Evolutionary conservation across 2,329 filamentous ascomycete species (phyloP), one percentile per base, ranked within the genome.

Genomic region (Talaromyces atroroseus): DNA sequence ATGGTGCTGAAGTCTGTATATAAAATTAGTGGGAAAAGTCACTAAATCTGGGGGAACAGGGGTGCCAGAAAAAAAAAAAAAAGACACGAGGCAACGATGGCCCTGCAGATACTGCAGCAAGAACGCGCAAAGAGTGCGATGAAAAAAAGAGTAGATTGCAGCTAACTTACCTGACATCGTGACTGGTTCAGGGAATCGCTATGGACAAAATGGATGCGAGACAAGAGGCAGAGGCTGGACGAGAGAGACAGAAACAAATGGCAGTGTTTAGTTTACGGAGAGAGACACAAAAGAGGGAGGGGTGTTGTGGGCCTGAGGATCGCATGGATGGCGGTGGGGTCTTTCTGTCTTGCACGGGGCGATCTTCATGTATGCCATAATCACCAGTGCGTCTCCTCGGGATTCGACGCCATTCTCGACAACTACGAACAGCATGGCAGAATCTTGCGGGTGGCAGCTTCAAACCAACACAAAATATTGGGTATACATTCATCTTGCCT

Each of bases 291-390:
- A 51, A 40, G 23, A 51, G 44, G 29, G 52, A 49, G 50, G 40
- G 52, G 56, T 49, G 49, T 57, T 54, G 53, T 56, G 46, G 54
- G 48, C 54, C 54, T 51, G 47, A 54, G 53, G 46, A 44, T 49
- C 21, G 42, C 32, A 10, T 20, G 32, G 44, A 4, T 32, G 40
- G 21, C 29, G 48, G 54, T 52, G 49, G 49, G 49, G 56, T 50
- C 38, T 24, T 21, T 20, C 11, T 24, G 42, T n/a, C n/a, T 34
- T 34, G 4, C 32, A 34, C 32, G 32, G 32, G 32, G 32, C 36
- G n/a, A 40, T 40, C 36, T 40, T 6, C 36, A 40, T 18, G n/a
- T 40, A 40, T 14, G 4, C n/a, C 16, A 40, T 14, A 2, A 8
- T 14, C 32, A 16, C 11, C 29, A 10, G 4, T 12, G 10, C 29